A percentile compares a stretch with the other conserved stretches of the same genome.
Conservation (phyloP, 441 rosid species). For the Viola pubescens region DNA sequence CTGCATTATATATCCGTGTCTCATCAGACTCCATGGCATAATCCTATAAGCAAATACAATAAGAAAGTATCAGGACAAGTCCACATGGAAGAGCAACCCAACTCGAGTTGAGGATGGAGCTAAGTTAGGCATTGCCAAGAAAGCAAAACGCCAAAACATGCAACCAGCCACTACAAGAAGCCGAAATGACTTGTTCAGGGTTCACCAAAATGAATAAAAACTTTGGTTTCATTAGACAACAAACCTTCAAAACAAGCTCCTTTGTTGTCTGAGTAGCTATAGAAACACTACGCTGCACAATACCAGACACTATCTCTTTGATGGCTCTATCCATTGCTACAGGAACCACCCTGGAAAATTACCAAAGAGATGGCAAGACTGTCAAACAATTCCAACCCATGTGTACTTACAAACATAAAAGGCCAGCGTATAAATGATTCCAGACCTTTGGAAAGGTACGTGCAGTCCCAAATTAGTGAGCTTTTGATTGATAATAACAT, state of each 20-base stretch:
- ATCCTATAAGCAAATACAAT: slow-evolving; percentile 40
- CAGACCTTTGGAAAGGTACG: slow-evolving; percentile 88
- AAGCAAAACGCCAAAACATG: not conserved
- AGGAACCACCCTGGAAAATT: slow-evolving; percentile 69
- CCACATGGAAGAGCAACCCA: not conserved
- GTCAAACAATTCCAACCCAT: not conserved
- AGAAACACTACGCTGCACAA: slow-evolving; percentile 97
- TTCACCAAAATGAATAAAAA: not conserved
- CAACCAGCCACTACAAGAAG: not conserved
- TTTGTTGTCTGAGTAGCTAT: slow-evolving; percentile 98
- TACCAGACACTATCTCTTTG: slow-evolving; percentile 84
- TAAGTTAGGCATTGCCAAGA: not conserved
- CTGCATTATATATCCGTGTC: slow-evolving; percentile 84
- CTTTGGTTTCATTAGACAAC: slow-evolving; percentile 14
- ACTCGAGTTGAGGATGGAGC: not conserved
- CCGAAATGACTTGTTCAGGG: no score
- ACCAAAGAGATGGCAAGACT: slow-evolving; percentile 1
- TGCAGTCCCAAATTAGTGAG: slow-evolving; percentile 65
- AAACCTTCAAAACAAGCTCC: slow-evolving; percentile 95
- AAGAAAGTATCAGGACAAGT: not conserved
- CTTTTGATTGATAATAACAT: slow-evolving; percentile 81
- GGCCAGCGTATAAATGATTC: slow-evolving; percentile 12
- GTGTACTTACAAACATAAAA: slow-evolving; percentile 9
- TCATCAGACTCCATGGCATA: slow-evolving; percentile 92
- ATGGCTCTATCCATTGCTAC: slow-evolving; percentile 94